Percentiles rank a stretch among this genome's conserved stretches.
These are phyloP conservation scores for Sarocladiaceae sp. DNA, from an alignment of 2,329 filamentous ascomycete species.

Conservation along the genomic window DNA sequence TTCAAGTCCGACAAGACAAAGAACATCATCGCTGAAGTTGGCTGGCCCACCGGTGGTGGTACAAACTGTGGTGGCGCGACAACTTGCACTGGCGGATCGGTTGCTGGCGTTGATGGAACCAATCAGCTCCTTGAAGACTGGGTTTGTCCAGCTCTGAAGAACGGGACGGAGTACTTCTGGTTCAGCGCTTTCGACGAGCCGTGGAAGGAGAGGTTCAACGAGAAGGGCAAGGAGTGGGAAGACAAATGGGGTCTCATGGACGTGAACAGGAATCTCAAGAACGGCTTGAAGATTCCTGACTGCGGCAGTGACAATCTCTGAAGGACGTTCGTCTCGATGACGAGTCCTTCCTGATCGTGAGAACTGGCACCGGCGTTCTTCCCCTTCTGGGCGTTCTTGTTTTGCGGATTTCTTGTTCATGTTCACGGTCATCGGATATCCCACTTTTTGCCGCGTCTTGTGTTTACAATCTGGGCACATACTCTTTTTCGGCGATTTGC, in stretches of 20 bases:
- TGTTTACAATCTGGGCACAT: neutral
- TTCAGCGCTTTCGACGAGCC: conserved; percentile 96
- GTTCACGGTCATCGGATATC: neutral
- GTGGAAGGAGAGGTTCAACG: conserved; percentile 80
- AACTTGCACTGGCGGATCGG: conserved; percentile 61
- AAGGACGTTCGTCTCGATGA: neutral
- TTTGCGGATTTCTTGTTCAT: neutral
- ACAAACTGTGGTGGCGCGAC: conserved; percentile 63
- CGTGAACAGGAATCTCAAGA: conserved; percentile 76
- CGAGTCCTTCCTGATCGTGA: neutral
- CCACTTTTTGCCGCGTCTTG: neutral
- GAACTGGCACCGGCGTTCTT: neutral
- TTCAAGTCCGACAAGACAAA: conserved; percentile 59
- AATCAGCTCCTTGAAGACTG: conserved; percentile 84
- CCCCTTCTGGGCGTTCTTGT: neutral
- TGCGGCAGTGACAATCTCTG: conserved; percentile 66
- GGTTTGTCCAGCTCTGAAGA: conserved; percentile 75
- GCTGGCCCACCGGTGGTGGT: conserved; percentile 83
- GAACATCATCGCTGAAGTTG: conserved; percentile 85
- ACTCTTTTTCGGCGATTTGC: too few species aligned
- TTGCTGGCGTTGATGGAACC: conserved; percentile 75
- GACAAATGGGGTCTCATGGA: conserved; percentile 95
- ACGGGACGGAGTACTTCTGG: conserved; percentile 94
- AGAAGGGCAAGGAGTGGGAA: conserved; percentile 72
- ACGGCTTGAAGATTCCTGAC: conserved; percentile 79